A percentile compares a stretch with the other conserved stretches of the same genome.
Evolutionary conservation across 495 filamentous ascomycete species (phyloP).

Genomic region (Penicillium antarcticum): DNA sequence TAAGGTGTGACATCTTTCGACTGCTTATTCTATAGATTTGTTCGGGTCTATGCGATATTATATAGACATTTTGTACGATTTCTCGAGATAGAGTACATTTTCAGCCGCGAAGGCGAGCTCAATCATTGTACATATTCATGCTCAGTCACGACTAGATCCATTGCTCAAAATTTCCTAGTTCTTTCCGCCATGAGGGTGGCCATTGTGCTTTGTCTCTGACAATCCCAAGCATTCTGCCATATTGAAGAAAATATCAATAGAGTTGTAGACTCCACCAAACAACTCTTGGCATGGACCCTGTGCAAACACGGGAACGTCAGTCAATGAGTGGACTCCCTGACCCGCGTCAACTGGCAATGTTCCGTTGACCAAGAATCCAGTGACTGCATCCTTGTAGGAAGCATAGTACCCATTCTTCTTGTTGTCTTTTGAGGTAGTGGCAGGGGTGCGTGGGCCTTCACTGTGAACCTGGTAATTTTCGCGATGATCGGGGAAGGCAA

Average conservation of each 20-base stretch:
- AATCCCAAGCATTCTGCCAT: slow-evolving; percentile 68
- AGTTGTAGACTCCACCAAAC: slow-evolving; percentile 66
- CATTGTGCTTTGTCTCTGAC: slow-evolving; percentile 22
- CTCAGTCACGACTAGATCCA: no score
- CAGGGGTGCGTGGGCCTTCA: slow-evolving; percentile 54
- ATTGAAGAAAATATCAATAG: slow-evolving; percentile 69
- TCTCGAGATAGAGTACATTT: no score
- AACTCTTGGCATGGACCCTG: slow-evolving; percentile 68
- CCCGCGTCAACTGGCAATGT: slow-evolving; percentile 54
- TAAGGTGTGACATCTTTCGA: no score
- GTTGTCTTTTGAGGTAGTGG: slow-evolving; percentile 28
- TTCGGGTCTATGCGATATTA: no score
- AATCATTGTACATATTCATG: no score
- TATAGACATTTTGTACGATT: no score
- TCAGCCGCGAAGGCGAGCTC: no score
- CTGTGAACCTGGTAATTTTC: slow-evolving; percentile 64
- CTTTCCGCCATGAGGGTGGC: not conserved
- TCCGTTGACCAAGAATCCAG: slow-evolving; percentile 65
- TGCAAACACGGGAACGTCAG: slow-evolving; percentile 72
- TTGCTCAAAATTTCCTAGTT: not conserved
- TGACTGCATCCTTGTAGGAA: slow-evolving; percentile 58
- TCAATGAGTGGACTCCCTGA: slow-evolving; percentile 69
- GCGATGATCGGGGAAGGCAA: slow-evolving; percentile 62
- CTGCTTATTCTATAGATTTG: no score
- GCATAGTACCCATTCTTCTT: slow-evolving; percentile 52